phyloP scores from a whole-genome alignment of 371 early-diverging fungal species.

The Apophysomyces trapeziformis region DNA sequence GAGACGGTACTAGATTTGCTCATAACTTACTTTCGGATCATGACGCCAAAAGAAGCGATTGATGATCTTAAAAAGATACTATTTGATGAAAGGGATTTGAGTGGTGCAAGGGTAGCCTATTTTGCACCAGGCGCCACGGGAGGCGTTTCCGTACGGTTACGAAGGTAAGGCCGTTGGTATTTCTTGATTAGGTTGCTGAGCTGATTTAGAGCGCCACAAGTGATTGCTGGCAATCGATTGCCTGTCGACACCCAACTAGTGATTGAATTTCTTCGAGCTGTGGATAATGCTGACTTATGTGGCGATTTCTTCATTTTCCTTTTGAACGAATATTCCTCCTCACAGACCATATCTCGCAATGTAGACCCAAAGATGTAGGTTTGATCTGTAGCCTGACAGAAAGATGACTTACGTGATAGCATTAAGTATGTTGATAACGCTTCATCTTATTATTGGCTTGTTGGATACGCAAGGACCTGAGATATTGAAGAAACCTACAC shows the following conservation, averaged over 20 bases:
- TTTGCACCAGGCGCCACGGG: conserved; percentile 64
- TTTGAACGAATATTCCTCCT: conserved; percentile 71
- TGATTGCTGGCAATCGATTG: conserved; percentile 53
- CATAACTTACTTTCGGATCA: conserved; percentile 58
- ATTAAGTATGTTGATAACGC: conserved; percentile 54
- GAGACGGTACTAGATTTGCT: conserved; percentile 56
- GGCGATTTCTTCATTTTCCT: conserved; percentile 81
- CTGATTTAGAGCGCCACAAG: conserved; percentile 24
- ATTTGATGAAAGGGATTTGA: conserved; percentile 51
- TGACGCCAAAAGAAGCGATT: conserved; percentile 51
- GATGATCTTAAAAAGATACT: conserved; percentile 57
- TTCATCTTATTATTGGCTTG: conserved; percentile 68
- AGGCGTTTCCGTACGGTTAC: conserved; percentile 54
- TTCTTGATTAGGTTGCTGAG: background rate
- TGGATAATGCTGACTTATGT: conserved; percentile 59
- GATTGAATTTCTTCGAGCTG: conserved; percentile 61
- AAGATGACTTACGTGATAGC: background rate
- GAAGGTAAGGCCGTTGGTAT: conserved; percentile 25
- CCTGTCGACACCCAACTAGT: conserved; percentile 61
- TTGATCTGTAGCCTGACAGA: background rate
- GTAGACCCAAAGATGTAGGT: conserved; percentile 52
- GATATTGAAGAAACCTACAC: conserved; percentile 76
- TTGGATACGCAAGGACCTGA: conserved; percentile 74
- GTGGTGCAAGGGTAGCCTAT: conserved; percentile 54
- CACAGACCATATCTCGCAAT: conserved; percentile 33